These are phyloP conservation scores for Fusarium sp. DNA, from an alignment of 2,329 filamentous ascomycete genomes.

Conservation along the genomic window DNA sequence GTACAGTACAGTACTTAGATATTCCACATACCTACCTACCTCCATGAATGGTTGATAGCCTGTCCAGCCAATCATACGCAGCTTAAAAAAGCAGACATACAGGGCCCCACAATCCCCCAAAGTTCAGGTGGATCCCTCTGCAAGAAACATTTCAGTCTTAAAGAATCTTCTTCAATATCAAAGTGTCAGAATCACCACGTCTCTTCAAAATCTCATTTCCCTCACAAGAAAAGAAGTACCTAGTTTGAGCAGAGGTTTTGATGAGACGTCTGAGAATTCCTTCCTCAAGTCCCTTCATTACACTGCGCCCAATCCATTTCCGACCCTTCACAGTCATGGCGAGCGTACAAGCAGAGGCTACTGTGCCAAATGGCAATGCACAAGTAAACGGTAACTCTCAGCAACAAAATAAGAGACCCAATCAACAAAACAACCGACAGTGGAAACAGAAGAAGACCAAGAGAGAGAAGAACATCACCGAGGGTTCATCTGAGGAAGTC, in stretches of 20 bases:
- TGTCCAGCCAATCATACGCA: conserved; percentile 25
- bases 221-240: not conserved
- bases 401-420: conserved; percentile 43
- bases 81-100: conserved; percentile 31
- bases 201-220: not conserved
- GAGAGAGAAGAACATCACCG: conserved; percentile 69
- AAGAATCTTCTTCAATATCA: conserved; percentile 20
- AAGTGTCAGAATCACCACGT: not conserved
- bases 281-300: conserved; percentile 18
- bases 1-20: no score
- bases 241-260: not conserved
- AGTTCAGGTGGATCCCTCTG: conserved; percentile 30
- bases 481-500: conserved; percentile 74
- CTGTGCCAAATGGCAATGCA: conserved; percentile 31
- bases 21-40: not conserved
- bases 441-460: conserved; percentile 64
- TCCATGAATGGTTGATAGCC: not conserved
- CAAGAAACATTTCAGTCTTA: conserved; percentile 37
- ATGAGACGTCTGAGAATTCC: conserved; percentile 41
- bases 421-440: conserved; percentile 36
- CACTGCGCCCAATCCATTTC: conserved; percentile 28
- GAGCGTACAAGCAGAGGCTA: conserved; percentile 25
- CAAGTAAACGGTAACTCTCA: conserved; percentile 20
- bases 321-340: conserved; percentile 44
- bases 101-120: conserved; percentile 22